These are phyloP conservation scores for Lasiosphaeria hispida DNA, from an alignment of 495 filamentous ascomycete genomes.

Conservation along the genomic window DNA sequence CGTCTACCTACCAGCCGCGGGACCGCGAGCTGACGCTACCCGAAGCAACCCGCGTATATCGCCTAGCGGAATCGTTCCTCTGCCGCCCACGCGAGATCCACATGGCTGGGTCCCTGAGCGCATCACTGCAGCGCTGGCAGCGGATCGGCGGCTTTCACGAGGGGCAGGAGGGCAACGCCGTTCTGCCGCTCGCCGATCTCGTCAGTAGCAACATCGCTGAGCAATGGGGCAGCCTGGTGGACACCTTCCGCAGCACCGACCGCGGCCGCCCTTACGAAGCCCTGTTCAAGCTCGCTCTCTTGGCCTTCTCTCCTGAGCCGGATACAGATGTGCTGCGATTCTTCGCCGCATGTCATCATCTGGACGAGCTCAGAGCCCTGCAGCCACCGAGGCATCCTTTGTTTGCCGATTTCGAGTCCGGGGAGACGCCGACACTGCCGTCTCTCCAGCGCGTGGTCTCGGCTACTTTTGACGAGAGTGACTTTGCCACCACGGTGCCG, in stretches of 20 bases:
- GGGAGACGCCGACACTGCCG: background rate
- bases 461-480: background rate
- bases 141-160: too few species aligned
- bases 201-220: background rate
- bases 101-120: too few species aligned
- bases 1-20: too few species aligned
- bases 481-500: background rate
- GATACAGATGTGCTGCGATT: conserved; percentile 1
- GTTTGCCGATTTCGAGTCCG: conserved; percentile 5
- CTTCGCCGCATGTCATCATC: background rate
- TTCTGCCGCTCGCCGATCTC: background rate
- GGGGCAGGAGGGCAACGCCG: background rate
- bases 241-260: background rate
- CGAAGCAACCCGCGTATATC: too few species aligned
- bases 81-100: too few species aligned
- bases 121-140: too few species aligned
- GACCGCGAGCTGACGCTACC: too few species aligned
- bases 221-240: conserved; percentile 7
- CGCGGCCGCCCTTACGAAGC: background rate
- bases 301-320: background rate
- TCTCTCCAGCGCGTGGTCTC: background rate
- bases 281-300: conserved; percentile 6
- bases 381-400: background rate
- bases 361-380: conserved; percentile 1
- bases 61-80: too few species aligned